Evolutionary conservation across 768 basidiomycete species (phyloP).

Genomic region (Rubroboletus satanas): DNA sequence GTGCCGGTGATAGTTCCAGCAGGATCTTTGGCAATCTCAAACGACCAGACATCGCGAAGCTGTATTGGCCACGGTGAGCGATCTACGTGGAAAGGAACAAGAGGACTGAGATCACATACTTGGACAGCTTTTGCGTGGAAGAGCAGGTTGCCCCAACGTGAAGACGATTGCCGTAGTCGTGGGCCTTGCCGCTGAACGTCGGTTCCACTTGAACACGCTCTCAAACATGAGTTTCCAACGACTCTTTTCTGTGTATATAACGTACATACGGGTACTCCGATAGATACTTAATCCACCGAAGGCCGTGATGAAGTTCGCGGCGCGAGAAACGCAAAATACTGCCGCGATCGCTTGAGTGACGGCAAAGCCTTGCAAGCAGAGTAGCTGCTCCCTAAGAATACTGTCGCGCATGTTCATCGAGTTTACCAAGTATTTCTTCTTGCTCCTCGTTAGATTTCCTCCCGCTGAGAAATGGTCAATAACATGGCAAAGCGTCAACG

Average conservation of each 20-base stretch:
- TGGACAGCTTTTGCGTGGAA: too few relatives aligned
- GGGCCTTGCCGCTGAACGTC: neutral
- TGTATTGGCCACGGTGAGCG: too few relatives aligned
- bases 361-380: neutral
- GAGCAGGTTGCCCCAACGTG: neutral
- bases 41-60: too few relatives aligned
- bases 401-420: constrained; percentile 35
- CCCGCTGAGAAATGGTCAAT: constrained; percentile 29
- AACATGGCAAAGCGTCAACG: neutral
- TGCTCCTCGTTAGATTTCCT: constrained; percentile 42
- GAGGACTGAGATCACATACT: too few relatives aligned
- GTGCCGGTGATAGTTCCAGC: too few relatives aligned
- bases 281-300: neutral
- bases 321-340: too few relatives aligned
- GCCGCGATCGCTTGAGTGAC: neutral
- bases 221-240: neutral
- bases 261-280: neutral
- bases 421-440: constrained; percentile 37
- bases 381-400: neutral
- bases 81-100: too few relatives aligned
- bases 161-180: neutral
- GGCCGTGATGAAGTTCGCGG: neutral
- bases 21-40: too few relatives aligned
- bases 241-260: neutral
- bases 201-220: neutral